Conservation (phyloP, 257 asterid species). For the Ligustrum vulgare region DNA sequence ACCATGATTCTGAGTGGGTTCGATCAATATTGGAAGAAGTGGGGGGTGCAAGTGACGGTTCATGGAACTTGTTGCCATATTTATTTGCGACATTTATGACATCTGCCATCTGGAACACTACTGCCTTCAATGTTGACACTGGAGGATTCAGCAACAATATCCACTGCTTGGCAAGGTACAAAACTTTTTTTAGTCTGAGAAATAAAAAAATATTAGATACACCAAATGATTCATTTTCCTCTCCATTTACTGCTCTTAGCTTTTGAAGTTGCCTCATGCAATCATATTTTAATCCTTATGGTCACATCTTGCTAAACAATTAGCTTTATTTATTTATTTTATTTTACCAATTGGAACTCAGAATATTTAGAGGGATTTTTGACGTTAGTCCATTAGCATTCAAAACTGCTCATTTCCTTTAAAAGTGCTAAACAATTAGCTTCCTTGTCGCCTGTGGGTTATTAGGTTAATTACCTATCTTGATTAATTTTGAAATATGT, state of each 20-base stretch:
- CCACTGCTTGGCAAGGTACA: slow-evolving; percentile 88
- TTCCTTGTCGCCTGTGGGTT: not conserved
- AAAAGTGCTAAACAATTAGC: slow-evolving; percentile 1
- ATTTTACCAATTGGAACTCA: too few relatives aligned
- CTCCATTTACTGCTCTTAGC: not conserved
- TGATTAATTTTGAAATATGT: not conserved
- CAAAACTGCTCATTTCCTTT: too few relatives aligned
- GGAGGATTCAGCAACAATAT: slow-evolving; percentile 96
- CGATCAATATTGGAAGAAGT: slow-evolving; percentile 84
- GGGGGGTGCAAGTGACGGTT: slow-evolving; percentile 91
- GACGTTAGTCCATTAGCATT: too few relatives aligned
- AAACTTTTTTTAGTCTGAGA: not conserved
- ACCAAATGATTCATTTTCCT: not conserved
- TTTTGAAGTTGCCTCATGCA: not conserved
- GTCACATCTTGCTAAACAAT: not conserved
- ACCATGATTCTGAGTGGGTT: slow-evolving; percentile 92
- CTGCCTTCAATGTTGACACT: slow-evolving; percentile 85
- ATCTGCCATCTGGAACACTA: slow-evolving; percentile 77
- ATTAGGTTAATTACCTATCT: not conserved
- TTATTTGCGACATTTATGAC: slow-evolving; percentile 89
- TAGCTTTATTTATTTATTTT: not conserved
- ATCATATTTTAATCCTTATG: not conserved
- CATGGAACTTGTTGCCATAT: slow-evolving; percentile 94
- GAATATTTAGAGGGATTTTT: too few relatives aligned
- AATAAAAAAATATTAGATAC: not conserved